These are phyloP conservation scores for Penicillium concentricum DNA, from an alignment of 2,329 filamentous ascomycete genomes.

Conservation along the genomic window DNA sequence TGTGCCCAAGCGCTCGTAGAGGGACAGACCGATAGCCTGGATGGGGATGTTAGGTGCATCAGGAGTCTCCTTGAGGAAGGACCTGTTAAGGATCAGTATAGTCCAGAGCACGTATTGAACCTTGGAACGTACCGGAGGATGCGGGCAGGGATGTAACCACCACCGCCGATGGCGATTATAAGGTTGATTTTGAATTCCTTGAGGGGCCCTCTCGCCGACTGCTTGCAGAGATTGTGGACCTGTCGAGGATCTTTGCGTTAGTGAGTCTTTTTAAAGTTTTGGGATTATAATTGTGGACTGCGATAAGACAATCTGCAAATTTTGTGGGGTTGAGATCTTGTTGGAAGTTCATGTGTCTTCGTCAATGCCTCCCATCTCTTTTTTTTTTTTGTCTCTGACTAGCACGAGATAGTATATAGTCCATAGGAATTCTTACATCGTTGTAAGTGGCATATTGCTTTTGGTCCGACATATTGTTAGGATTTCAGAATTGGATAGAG, in stretches of 20 bases:
- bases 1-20: constrained; percentile 80
- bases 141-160: constrained; percentile 93
- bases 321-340: constrained; percentile 7
- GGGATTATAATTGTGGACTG: neutral
- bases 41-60: constrained; percentile 94
- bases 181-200: constrained; percentile 86
- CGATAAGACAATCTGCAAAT: constrained; percentile 3
- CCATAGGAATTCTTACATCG: constrained; percentile 59
- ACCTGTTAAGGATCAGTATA: constrained; percentile 46
- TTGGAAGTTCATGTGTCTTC: neutral
- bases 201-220: constrained; percentile 77
- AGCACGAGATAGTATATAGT: neutral
- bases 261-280: constrained; percentile 2
- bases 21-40: constrained; percentile 95
- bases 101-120: neutral
- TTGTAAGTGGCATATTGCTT: constrained; percentile 92
- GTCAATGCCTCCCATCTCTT: neutral
- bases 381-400: neutral
- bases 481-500: neutral
- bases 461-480: constrained; percentile 64
- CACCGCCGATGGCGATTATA: constrained; percentile 97
- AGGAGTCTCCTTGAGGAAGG: constrained; percentile 81
- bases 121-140: constrained; percentile 80
- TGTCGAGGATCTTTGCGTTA: constrained; percentile 41
- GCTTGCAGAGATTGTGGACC: constrained; percentile 97